phyloP scores from a whole-genome alignment of 192 early-diverging fungal genomes.

The Rhizophagus sp. region DNA sequence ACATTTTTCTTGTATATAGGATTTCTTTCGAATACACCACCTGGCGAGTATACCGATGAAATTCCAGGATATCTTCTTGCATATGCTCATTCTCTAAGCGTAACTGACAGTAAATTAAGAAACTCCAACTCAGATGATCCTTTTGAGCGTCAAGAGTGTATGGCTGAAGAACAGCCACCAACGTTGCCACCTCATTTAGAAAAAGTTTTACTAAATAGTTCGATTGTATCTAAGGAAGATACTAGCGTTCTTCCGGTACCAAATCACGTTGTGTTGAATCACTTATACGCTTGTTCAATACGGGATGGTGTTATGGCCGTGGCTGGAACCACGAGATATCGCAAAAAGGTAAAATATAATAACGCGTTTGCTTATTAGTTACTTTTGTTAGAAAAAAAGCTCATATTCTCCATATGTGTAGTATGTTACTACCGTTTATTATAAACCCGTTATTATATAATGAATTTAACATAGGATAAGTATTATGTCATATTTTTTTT shows the following conservation, averaged over 20 bases:
- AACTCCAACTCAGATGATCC: conserved; percentile 8
- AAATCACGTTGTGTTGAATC: conserved; percentile 92
- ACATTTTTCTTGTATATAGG: background rate
- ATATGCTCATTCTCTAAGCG: conserved; percentile 20
- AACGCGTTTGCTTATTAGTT: background rate
- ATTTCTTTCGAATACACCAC: conserved; percentile 29
- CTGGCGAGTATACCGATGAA: conserved; percentile 41
- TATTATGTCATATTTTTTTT: too few species aligned
- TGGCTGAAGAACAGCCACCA: conserved; percentile 67
- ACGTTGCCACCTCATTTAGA: conserved; percentile 90
- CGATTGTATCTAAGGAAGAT: conserved; percentile 72
- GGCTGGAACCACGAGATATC: conserved; percentile 85
- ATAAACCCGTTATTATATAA: conserved; percentile 39
- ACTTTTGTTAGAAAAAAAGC: background rate
- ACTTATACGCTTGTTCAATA: conserved; percentile 95
- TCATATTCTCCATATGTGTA: conserved; percentile 5
- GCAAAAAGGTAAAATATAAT: conserved; percentile 72
- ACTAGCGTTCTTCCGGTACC: conserved; percentile 81
- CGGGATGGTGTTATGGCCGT: conserved; percentile 96
- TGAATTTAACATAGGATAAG: background rate
- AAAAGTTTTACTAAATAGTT: conserved; percentile 86
- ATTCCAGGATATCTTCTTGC: conserved; percentile 38
- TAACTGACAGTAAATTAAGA: background rate
- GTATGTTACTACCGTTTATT: conserved; percentile 51
- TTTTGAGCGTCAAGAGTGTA: conserved; percentile 23